Conservation (phyloP, 495 filamentous ascomycete species). For the Wilcoxina mikolae region DNA sequence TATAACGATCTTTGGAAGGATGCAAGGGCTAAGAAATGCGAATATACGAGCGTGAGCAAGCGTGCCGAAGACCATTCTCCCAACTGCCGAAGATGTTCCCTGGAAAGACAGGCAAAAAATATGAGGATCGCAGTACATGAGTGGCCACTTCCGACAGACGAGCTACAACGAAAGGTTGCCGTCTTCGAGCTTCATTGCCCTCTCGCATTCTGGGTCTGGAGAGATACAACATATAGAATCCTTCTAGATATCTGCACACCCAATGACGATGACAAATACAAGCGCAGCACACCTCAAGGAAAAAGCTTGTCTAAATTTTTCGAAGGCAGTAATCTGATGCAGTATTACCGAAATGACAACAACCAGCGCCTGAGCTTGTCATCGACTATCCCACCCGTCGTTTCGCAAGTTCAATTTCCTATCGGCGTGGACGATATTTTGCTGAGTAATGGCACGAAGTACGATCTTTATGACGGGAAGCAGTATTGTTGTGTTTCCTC, state of each 20-base stretch:
- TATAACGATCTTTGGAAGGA: constrained; percentile 30
- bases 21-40: constrained; percentile 24
- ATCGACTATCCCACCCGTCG: too few relatives aligned
- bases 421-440: constrained; percentile 33
- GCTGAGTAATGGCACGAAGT: constrained; percentile 33
- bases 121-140: constrained; percentile 43
- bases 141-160: constrained; percentile 46
- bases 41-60: constrained; percentile 26
- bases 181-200: constrained; percentile 47
- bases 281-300: too few relatives aligned
- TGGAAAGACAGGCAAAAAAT: constrained; percentile 19
- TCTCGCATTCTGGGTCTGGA: constrained; percentile 36
- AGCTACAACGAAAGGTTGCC: constrained; percentile 31
- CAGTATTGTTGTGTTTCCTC: constrained; percentile 22
- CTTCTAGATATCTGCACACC: constrained; percentile 31
- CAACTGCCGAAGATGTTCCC: constrained; percentile 29
- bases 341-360: too few relatives aligned
- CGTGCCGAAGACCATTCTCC: constrained; percentile 12
- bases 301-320: too few relatives aligned
- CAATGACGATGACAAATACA: too few relatives aligned
- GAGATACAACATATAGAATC: constrained; percentile 37
- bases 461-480: constrained; percentile 24
- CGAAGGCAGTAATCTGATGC: too few relatives aligned
- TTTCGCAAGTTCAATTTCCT: too few relatives aligned
- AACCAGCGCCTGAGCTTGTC: too few relatives aligned